These are phyloP conservation scores for Stachybotrys echinatus DNA, from an alignment of 2,329 filamentous ascomycete species.

Conservation along the genomic window DNA sequence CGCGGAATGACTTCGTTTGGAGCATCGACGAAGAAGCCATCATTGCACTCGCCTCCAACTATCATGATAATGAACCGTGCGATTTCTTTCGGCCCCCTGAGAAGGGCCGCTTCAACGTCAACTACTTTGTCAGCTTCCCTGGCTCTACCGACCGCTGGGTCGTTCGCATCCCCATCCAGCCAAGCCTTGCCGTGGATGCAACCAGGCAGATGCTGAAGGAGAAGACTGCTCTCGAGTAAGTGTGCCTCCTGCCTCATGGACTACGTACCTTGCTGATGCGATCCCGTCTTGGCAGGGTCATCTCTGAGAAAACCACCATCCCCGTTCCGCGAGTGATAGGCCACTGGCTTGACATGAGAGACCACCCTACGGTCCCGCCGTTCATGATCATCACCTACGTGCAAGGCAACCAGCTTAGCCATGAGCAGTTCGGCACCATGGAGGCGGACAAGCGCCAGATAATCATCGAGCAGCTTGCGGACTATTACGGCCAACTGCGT, in stretches of 20 bases:
- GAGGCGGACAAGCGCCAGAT: background rate
- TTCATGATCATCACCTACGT: constrained; percentile 11
- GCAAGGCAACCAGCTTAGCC: constrained; percentile 2
- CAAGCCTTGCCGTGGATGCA: background rate
- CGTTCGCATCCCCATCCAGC: background rate
- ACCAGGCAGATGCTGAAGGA: background rate
- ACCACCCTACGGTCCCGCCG: background rate
- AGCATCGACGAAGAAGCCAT: background rate
- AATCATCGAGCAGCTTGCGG: background rate
- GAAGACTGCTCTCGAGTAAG: background rate
- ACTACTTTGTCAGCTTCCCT: background rate
- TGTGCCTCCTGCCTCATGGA: too few relatives aligned
- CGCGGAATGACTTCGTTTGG: background rate
- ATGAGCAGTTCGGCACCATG: background rate
- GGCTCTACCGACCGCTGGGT: background rate
- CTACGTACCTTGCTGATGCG: too few relatives aligned
- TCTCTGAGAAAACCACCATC: background rate
- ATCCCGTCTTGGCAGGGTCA: too few relatives aligned
- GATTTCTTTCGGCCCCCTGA: background rate
- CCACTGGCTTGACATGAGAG: background rate
- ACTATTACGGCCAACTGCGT: background rate
- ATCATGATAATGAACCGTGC: background rate
- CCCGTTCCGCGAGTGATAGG: background rate
- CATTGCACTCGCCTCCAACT: background rate
- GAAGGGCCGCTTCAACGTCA: background rate